Conservation (phyloP, 2,329 filamentous ascomycete species). For the Stemphylium beticola region DNA sequence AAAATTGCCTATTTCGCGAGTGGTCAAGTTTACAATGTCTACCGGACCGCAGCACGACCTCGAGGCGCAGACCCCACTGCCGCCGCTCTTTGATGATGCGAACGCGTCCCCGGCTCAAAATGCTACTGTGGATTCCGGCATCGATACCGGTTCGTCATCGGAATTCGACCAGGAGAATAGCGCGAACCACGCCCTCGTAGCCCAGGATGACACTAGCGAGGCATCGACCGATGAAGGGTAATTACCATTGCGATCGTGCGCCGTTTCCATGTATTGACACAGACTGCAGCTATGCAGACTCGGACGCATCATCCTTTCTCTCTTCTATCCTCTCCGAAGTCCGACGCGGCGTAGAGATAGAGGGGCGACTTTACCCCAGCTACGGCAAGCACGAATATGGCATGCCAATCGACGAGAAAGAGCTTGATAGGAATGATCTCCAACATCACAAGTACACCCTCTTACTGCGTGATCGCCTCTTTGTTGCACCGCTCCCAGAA, state of each 20-base stretch:
- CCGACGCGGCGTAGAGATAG: conserved; percentile 27
- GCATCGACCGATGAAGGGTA: conserved; percentile 32
- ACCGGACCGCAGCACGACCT: background rate
- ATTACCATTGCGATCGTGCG: background rate
- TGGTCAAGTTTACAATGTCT: background rate
- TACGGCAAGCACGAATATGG: conserved; percentile 32
- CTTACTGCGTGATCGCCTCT: conserved; percentile 23
- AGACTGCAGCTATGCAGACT: conserved; percentile 23
- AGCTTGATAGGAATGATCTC: conserved; percentile 31
- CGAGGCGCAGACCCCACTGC: background rate
- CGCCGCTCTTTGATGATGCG: background rate
- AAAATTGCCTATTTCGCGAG: background rate
- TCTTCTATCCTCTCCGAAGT: conserved; percentile 31
- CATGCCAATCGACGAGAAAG: conserved; percentile 37
- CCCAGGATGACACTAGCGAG: conserved; percentile 26
- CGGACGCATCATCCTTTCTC: conserved; percentile 30
- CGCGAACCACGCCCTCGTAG: conserved; percentile 22
- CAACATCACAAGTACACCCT: conserved; percentile 34
- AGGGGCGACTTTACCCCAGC: conserved; percentile 26
- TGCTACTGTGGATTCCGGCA: conserved; percentile 19
- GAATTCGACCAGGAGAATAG: conserved; percentile 30
- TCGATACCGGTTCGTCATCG: conserved; percentile 18
- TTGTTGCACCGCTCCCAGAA: conserved; percentile 22
- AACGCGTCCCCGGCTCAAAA: background rate
- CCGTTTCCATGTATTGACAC: conserved; percentile 3